Evolutionary conservation across 2,329 filamentous ascomycete genomes (phyloP).

Genomic region (Venturia effusa): DNA sequence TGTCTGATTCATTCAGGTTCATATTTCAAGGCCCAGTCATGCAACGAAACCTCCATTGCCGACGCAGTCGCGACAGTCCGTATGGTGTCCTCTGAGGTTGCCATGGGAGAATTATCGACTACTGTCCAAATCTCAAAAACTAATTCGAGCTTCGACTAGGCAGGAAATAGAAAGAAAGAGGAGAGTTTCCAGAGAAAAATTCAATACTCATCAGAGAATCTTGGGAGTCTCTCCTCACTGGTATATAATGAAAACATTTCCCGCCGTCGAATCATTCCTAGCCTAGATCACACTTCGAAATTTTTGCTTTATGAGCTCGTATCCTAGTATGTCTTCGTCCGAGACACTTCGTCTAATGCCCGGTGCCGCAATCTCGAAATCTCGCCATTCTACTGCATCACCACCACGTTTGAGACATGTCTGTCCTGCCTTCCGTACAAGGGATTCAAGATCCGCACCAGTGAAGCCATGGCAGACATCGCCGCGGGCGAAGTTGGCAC

Average conservation of each 20-base stretch:
- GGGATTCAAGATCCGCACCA: constrained; percentile 51
- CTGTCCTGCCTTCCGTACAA: constrained; percentile 49
- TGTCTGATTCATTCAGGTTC: too few species aligned
- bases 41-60: too few species aligned
- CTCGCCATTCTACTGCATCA: constrained; percentile 35
- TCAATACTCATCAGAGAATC: not conserved
- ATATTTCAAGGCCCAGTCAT: too few species aligned
- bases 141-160: too few species aligned
- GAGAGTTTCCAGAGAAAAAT: not conserved
- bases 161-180: not conserved
- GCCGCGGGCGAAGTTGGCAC: constrained; percentile 56
- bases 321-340: constrained; percentile 45
- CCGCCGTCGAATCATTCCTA: not conserved
- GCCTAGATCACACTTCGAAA: constrained; percentile 21
- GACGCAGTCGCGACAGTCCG: too few species aligned
- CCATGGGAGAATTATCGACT: too few species aligned
- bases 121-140: too few species aligned
- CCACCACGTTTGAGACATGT: constrained; percentile 39
- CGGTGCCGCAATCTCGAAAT: constrained; percentile 33
- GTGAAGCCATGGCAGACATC: constrained; percentile 65
- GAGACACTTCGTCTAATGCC: constrained; percentile 42
- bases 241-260: not conserved
- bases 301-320: constrained; percentile 41
- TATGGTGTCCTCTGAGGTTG: too few species aligned
- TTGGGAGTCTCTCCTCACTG: not conserved